Evolutionary conservation across 768 basidiomycete species (phyloP), one percentile per base, ranked within the genome.

Genomic region (Hebeloma cylindrosporum): DNA sequence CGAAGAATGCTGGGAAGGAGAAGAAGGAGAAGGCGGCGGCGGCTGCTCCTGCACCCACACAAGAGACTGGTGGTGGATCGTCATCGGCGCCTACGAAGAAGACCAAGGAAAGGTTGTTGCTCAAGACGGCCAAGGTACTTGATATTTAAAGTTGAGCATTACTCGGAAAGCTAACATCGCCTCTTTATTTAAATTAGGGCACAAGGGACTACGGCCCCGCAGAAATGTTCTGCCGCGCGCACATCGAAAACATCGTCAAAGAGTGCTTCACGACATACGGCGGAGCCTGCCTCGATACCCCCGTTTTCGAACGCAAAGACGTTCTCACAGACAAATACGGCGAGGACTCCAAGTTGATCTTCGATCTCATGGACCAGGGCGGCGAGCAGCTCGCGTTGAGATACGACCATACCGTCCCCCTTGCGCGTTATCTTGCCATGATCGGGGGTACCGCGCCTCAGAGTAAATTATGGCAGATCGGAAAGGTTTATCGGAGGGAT

Each of bases 401-500:
- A 42, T 98, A 98, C 60, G 95, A 99, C 62, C 85, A 98, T 60
- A 99, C 95, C 17, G 95, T 98, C 18, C 96, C 96, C 4, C 84
- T 99, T 31, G 96, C 95, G 16, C 75, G 96, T 23, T 94, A 92
- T 65, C 73, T 99, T 13, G 95, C 96, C 20, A 98, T 99, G 93
- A 82, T 82, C 47, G 88, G 91, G n/a, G 82, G 81, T n/a, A 84
- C 75, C 51, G 78, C 65, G 54, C 70, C 77, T 5, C 82, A 83
- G 54, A 71, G 83, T 50, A 98, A 98, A 69, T 64, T 97, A 10
- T 99, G 93, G 85, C 96, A 98, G 65, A 84, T 99, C 39, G 94
- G 93, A n/a, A 99, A 98, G 69, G 96, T 99, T 14, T 99, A 98
- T 66, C 75, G 96, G 50, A 72, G 96, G 60, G 96, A 99, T 67